Evolutionary conservation across 108 stramenopile genomes (phyloP).

Genomic region (Cyclotella distinguenda): DNA sequence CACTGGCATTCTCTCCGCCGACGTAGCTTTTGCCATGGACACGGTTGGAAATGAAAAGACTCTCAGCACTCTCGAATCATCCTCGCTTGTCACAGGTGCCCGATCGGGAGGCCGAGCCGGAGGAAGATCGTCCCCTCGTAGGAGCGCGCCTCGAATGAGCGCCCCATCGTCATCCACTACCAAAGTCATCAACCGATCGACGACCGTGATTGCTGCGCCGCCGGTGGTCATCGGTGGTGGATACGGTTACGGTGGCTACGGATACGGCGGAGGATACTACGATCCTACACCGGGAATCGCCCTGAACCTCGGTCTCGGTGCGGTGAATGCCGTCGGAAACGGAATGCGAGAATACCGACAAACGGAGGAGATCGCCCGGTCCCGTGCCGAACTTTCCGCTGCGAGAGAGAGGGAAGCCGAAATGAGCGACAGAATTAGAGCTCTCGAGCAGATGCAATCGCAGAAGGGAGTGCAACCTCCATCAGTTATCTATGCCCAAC

Average conservation of each 20-base stretch:
- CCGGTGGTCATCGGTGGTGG: slow-evolving; percentile 38
- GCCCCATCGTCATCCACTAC: slow-evolving; percentile 7
- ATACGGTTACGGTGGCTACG: slow-evolving; percentile 30
- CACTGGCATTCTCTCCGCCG: slow-evolving; percentile 24
- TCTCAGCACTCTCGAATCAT: slow-evolving; percentile 9
- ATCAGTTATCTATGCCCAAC: not conserved
- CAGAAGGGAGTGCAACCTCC: slow-evolving; percentile 13
- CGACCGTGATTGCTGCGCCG: slow-evolving; percentile 22
- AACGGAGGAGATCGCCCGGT: slow-evolving; percentile 37
- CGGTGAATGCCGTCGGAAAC: slow-evolving; percentile 40
- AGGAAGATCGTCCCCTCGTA: slow-evolving; percentile 31
- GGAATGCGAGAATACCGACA: slow-evolving; percentile 47
- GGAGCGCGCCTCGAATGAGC: slow-evolving; percentile 3
- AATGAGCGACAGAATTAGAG: slow-evolving; percentile 39
- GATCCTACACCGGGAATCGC: slow-evolving; percentile 45
- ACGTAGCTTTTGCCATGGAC: slow-evolving; percentile 31
- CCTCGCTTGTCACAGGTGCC: slow-evolving; percentile 30
- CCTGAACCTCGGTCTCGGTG: slow-evolving; percentile 33
- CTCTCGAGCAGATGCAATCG: slow-evolving; percentile 49
- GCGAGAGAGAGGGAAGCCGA: slow-evolving; percentile 34
- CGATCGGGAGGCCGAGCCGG: slow-evolving; percentile 46
- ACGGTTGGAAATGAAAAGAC: not conserved
- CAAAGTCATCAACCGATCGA: slow-evolving; percentile 28
- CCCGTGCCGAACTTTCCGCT: slow-evolving; percentile 31
- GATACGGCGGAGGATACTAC: slow-evolving; percentile 28